A percentile compares a stretch with the other conserved stretches of the same genome.
Conservation (phyloP, 306 rosid genomes). For the Castanopsis chinensis region DNA sequence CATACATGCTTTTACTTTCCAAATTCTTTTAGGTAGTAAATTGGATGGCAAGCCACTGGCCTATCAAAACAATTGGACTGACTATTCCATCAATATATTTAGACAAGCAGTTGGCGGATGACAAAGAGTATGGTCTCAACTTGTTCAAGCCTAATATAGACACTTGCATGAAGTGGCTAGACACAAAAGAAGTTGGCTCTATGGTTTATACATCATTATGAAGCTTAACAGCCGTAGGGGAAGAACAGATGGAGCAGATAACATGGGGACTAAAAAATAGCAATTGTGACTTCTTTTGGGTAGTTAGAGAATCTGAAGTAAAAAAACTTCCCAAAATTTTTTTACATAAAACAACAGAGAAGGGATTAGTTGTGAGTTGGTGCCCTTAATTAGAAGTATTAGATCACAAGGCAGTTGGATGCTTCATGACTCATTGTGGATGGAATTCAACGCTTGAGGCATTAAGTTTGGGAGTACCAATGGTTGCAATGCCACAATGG, state of each 20-base stretch:
- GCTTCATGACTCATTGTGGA: constrained; percentile 22
- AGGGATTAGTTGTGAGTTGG: constrained; percentile 16
- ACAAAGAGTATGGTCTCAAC: constrained; percentile 18
- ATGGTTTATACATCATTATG: constrained; percentile 17
- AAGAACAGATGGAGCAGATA: constrained; percentile 20
- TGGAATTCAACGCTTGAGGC: constrained; percentile 26
- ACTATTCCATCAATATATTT: constrained; percentile 16
- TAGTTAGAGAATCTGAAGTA: constrained; percentile 14
- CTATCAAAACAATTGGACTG: constrained; percentile 21
- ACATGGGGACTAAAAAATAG: constrained; percentile 4
- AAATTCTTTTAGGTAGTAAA: neutral
- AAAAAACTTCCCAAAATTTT: constrained; percentile 14
- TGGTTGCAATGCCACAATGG: constrained; percentile 25
- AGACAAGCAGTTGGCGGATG: constrained; percentile 11
- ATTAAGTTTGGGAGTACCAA: constrained; percentile 15
- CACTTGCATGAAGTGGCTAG: constrained; percentile 13
- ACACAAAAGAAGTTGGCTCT: constrained; percentile 5
- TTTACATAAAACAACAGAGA: neutral
- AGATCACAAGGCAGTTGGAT: neutral
- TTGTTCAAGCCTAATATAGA: constrained; percentile 12
- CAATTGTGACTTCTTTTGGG: constrained; percentile 15
- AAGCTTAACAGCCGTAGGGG: constrained; percentile 1
- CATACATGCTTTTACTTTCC: neutral
- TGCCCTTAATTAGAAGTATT: constrained; percentile 14
- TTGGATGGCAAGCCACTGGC: constrained; percentile 20